Evolutionary conservation across 179 eudicot genomes (phyloP), one percentile per base, ranked within the genome.

Genomic region (Dionaea muscipula): DNA sequence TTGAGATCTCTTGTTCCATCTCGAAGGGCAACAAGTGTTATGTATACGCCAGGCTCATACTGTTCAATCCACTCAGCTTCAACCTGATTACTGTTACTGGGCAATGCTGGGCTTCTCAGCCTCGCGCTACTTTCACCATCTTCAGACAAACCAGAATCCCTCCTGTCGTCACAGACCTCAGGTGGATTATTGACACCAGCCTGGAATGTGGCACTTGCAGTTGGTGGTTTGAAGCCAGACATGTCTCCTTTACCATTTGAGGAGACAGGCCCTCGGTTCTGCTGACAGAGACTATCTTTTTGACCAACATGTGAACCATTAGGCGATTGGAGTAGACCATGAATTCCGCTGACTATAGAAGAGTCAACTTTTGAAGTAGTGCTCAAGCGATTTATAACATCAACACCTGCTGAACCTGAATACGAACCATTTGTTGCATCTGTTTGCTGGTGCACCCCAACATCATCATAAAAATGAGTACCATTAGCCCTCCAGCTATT

Each of bases 61-160:
- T 87, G 98, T 65, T 91, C 98, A 59, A 84, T 91, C 96, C 98
- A 84, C 64, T 87, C 98, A 19, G 96, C 94, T 72, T 91, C 96
- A 45, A 82, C 84, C 61, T 77, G 87, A 64, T 67, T 79, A 49
- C 65, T 72, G 59, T 60, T 72, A 62, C 68, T 74, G 38, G 69
- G 60, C 17, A 75, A 50, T 8, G 66, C 52, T 0, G 79, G 59
- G 66, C 61, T 72, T 50, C 71, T 67, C 8, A 81, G 68, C 67
- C 77, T 77, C 40, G 56, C 43, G 65, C 72, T 72, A 26, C 62
- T 72, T 38, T 75, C 84, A 51, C 81, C 73, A 51, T 79, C 88
- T 49, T 69, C 80, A 54, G 57, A 58, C 40, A 73, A 23, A 7
- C 67, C 71, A 49, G 81, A 70, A 21, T 72, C 76, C 27, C 65